Evolutionary conservation across 305 asterid species (phyloP).

Genomic region (Fraxinus floribunda): DNA sequence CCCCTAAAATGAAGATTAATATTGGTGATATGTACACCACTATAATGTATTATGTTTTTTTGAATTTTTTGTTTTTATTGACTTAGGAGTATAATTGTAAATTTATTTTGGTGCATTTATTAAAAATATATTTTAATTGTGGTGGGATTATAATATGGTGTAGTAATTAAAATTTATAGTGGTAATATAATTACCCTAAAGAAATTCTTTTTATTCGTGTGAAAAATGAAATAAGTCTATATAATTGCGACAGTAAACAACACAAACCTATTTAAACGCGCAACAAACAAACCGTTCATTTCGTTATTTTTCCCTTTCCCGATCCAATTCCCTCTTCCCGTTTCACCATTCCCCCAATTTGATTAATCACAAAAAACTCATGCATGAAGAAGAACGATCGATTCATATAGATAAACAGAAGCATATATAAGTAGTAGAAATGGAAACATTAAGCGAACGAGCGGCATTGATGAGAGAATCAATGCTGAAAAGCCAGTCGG

Average conservation of each 20-base stretch:
- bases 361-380: constrained; percentile 13
- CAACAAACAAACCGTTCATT: constrained; percentile 3
- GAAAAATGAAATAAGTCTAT: no score
- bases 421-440: constrained; percentile 32
- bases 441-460: constrained; percentile 66
- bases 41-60: no score
- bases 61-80: no score
- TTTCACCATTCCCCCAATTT: not conserved
- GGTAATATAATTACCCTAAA: no score
- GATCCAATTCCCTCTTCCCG: not conserved
- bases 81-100: no score
- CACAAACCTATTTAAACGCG: not conserved
- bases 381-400: constrained; percentile 7
- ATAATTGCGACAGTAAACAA: not conserved
- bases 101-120: no score
- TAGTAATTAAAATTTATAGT: no score
- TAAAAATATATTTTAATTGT: no score
- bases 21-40: no score
- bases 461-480: constrained; percentile 74
- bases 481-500: constrained; percentile 67
- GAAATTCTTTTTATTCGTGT: no score
- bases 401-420: not conserved
- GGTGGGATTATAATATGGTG: no score
- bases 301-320: constrained; percentile 2
- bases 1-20: no score